Percentiles rank a stretch among this genome's conserved stretches.
phyloP scores from a whole-genome alignment of 1,139 yeast species.

The Hyphopichia pseudoburtonii region DNA sequence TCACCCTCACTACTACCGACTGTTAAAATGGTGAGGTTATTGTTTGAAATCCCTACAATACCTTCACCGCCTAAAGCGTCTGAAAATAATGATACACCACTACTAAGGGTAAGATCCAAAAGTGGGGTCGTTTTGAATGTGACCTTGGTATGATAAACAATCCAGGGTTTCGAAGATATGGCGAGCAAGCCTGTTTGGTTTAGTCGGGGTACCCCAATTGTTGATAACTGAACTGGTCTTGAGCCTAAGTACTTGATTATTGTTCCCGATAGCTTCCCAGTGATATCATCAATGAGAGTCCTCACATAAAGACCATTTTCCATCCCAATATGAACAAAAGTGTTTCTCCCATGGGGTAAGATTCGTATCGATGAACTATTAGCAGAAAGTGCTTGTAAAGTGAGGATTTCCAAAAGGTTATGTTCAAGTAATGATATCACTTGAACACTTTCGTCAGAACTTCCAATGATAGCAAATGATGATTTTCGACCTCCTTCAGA shows the following conservation, averaged over 20 bases:
- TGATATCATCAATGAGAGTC: slow-evolving; percentile 53
- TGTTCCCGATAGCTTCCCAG: slow-evolving; percentile 69
- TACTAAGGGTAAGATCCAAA: slow-evolving; percentile 24
- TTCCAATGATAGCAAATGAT: slow-evolving; percentile 66
- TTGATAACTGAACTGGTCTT: slow-evolving; percentile 54
- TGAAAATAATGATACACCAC: slow-evolving; percentile 56
- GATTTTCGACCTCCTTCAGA: slow-evolving; percentile 47
- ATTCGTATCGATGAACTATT: slow-evolving; percentile 53
- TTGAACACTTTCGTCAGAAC: slow-evolving; percentile 69
- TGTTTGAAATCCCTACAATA: slow-evolving; percentile 61
- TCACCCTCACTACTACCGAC: slow-evolving; percentile 36
- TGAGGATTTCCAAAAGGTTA: slow-evolving; percentile 59
- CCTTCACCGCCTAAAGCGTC: slow-evolving; percentile 63
- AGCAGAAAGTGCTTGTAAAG: slow-evolving; percentile 70
- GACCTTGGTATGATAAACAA: slow-evolving; percentile 20
- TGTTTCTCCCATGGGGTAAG: slow-evolving; percentile 13
- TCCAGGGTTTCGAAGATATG: slow-evolving; percentile 45
- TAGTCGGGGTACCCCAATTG: slow-evolving; percentile 21
- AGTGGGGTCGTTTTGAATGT: slow-evolving; percentile 46
- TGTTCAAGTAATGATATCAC: slow-evolving; percentile 65
- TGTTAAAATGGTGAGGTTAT: slow-evolving; percentile 57
- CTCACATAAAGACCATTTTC: slow-evolving; percentile 77
- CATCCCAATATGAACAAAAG: slow-evolving; percentile 71
- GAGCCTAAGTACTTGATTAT: slow-evolving; percentile 76
- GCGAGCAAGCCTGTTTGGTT: slow-evolving; percentile 34